Evolutionary conservation across 495 filamentous ascomycete species (phyloP).

Genomic region (Tuber calosporum): DNA sequence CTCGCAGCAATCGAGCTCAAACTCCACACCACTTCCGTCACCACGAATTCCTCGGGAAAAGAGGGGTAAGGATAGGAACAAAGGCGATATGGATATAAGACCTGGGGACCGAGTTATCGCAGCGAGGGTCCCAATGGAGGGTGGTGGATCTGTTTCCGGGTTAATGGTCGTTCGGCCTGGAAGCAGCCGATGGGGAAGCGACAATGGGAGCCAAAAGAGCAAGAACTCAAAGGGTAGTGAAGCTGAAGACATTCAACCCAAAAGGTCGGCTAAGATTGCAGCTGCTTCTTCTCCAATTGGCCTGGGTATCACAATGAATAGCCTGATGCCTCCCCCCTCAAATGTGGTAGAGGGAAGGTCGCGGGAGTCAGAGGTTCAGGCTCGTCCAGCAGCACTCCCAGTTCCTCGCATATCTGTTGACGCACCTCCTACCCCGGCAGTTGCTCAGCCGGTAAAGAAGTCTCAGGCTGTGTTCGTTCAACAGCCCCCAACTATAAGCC

Average conservation of each 20-base stretch:
- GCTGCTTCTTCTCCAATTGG: slow-evolving; percentile 19
- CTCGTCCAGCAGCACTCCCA: neutral
- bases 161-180: slow-evolving; percentile 27
- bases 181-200: slow-evolving; percentile 22
- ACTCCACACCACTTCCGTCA: slow-evolving; percentile 10
- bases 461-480: slow-evolving; percentile 4
- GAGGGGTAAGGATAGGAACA: slow-evolving; percentile 12
- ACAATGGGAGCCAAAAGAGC: slow-evolving; percentile 29
- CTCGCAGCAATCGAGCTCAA: slow-evolving; percentile 3
- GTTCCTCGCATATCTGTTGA: slow-evolving; percentile 23
- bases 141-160: slow-evolving; percentile 23
- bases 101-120: slow-evolving; percentile 17
- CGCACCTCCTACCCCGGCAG: slow-evolving; percentile 19
- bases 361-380: slow-evolving; percentile 14
- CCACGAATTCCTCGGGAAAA: slow-evolving; percentile 17
- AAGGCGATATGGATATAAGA: slow-evolving; percentile 12
- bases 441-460: slow-evolving; percentile 4
- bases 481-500: neutral
- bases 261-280: slow-evolving; percentile 12
- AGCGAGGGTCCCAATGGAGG: slow-evolving; percentile 19
- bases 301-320: slow-evolving; percentile 27
- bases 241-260: slow-evolving; percentile 8
- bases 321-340: slow-evolving; percentile 18
- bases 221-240: slow-evolving; percentile 31
- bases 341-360: slow-evolving; percentile 17